phyloP scores from a whole-genome alignment of 257 asterid species.

The Schizonepeta tenuifolia region DNA sequence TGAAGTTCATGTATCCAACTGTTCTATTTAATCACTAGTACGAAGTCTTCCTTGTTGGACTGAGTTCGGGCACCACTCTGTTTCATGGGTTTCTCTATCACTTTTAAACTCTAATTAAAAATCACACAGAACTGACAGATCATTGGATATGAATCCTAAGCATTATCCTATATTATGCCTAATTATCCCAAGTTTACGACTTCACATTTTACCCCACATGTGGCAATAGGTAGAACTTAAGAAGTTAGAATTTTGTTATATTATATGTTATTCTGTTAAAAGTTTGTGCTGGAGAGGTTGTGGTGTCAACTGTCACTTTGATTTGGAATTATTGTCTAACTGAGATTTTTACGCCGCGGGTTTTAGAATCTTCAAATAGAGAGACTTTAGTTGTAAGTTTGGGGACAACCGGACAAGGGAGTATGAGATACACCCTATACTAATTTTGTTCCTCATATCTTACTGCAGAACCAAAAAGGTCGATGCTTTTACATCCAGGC shows the following conservation, averaged over 20 bases:
- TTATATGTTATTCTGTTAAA: not conserved
- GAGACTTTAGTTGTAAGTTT: not conserved
- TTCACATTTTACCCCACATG: not conserved
- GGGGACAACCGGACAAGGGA: not conserved
- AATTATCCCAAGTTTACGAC: not conserved
- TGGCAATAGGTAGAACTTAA: constrained; percentile 8
- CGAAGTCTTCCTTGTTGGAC: not conserved
- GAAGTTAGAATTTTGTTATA: not conserved
- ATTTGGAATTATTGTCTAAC: not conserved
- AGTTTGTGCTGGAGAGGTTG: not conserved
- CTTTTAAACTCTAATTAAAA: not conserved
- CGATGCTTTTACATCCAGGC: constrained; percentile 62
- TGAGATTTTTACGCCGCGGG: no score
- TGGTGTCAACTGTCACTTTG: not conserved
- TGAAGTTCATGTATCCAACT: constrained; percentile 9
- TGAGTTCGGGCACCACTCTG: not conserved
- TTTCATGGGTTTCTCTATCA: constrained; percentile 14
- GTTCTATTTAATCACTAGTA: not conserved
- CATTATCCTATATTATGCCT: constrained; percentile 2
- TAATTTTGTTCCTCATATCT: constrained; percentile 22
- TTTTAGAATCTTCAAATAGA: not conserved
- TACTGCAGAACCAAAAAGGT: constrained; percentile 56
- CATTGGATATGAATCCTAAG: constrained; percentile 9
- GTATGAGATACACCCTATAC: not conserved
- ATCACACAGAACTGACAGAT: not conserved